Evolutionary conservation across 805 yeast genomes (phyloP), one percentile per base, ranked within the genome.

Genomic region (Myxozyma monticola): DNA sequence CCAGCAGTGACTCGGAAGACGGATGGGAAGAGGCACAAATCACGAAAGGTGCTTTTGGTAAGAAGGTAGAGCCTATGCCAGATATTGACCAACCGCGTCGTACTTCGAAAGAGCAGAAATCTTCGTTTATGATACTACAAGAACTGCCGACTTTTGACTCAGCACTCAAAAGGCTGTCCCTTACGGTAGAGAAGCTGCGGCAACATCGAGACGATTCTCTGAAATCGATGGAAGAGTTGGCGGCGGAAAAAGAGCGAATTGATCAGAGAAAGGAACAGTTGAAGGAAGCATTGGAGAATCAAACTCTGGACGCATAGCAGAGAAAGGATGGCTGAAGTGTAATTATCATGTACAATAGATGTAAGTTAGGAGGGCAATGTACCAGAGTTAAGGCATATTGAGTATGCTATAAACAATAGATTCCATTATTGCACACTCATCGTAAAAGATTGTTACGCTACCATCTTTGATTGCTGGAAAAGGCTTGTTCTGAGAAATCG

Each of bases 11-110:
- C 4, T 42, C 47, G 20, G 56, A 53, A 12, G 51, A 47, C 24
- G 48, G 31, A 22, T 54, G 59, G 59, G 59, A 54, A 30, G 37
- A 52, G 15, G 59, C 57, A 12, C 59, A 54, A 34, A 30, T 54
- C 6, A 22, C 21, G 39, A 52, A 52, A 26, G 59, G 57, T 20
- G 54, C 48, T 8, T 50, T 44, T 39, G 48, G 57, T 12, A 28
- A 26, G 30, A 25, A 37, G 28, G 18, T n/a, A 2, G 24, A 4
- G 7, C 21, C 33, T 12, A 42, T 15, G n/a, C 29, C n/a, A 7
- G 34, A 14, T 15, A 3, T 37, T n/a, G n/a, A 14, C 12, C 18
- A 2, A 12, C 35, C 9, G 25, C n/a, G 25, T 34, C n/a, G n/a
- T 17, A 37, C 8, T 4, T 21, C 20, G 17, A 14, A 28, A 28